Evolutionary conservation across 129 eudicot genomes (phyloP), one percentile per base, ranked within the genome.

Genomic region (sunflower (Helianthus annuus)): DNA sequence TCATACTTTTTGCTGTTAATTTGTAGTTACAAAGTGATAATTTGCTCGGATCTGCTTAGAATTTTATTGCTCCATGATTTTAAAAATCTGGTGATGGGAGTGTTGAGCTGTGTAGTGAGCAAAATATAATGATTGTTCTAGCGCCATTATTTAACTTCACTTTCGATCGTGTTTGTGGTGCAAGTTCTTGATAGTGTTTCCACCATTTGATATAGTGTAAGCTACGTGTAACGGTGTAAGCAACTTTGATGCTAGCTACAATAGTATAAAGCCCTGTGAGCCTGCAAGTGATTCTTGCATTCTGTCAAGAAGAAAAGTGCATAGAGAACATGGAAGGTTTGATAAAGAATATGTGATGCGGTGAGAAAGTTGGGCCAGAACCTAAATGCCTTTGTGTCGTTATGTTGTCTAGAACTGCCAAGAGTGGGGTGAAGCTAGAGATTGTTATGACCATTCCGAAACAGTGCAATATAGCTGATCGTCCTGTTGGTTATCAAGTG

Each of bases 401-500:
- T 53, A 87, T 92, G 96, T 85, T 89, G 19, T 92, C 98, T 8
- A 72, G 82, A 11, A 87, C 95, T 15, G 96, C 95, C 6, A 85
- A 80, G 72, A 85, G 76, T 44, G 72, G 98, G 0, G 83, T 81
- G 27, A 85, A 87, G 48, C 90, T 92, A 0, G 95, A 76, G 65
- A 39, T 84, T 36, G 95, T 95, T 64, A 45, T 92, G 64, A 82
- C 84, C 62, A 89, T 92, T 70, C 98, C 98, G 15, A 89, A 92
- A 71, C 92, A 96, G 40, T 92, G 98, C 90, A 87, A 89, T 73
- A 66, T 92, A n/a, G 83, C 78, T 64, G 75, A 89, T 67, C 96
- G 96, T 58, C 98, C 98, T 4, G 73, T 92, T 68, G 98, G 98
- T 51, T 92, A 89, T 74, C 81, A 87, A 39, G 98, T 77, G 98